Conservation (phyloP, 2,329 filamentous ascomycete species). For the Septoria petroselini region DNA sequence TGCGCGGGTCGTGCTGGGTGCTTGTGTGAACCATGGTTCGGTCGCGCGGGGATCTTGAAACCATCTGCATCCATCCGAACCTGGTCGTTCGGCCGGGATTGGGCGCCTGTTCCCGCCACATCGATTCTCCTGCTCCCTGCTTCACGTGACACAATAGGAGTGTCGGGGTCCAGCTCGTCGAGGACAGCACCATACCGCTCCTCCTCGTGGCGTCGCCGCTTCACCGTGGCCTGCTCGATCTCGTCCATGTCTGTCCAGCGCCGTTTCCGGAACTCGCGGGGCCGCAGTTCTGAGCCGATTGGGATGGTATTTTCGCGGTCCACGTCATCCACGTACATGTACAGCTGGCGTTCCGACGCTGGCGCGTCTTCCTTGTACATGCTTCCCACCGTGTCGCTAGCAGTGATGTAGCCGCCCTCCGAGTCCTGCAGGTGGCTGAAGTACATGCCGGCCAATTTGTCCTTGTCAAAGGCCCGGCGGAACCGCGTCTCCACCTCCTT, state of each 20-base stretch:
- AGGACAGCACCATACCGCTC: not conserved
- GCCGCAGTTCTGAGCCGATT: not conserved
- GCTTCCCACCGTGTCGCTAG: conserved; percentile 5
- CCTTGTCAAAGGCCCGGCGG: not conserved
- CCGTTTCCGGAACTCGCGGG: not conserved
- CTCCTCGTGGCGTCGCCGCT: conserved; percentile 2
- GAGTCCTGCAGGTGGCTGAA: conserved; percentile 9
- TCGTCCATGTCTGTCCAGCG: not conserved
- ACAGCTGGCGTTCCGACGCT: conserved; percentile 7
- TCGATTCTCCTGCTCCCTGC: conserved; percentile 3
- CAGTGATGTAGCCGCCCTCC: conserved; percentile 5
- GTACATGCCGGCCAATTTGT: conserved; percentile 5
- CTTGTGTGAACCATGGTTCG: not conserved
- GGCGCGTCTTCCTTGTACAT: conserved; percentile 4
- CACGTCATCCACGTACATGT: not conserved
- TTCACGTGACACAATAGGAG: conserved; percentile 7
- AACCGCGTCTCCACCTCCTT: conserved; percentile 5
- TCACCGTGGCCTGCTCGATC: not conserved
- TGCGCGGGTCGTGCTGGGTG: not conserved
- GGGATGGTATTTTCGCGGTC: not conserved
- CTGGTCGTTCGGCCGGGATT: not conserved
- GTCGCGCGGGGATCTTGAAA: conserved; percentile 4
- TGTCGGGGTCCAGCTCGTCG: not conserved
- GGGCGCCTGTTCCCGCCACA: not conserved
- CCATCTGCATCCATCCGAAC: conserved; percentile 11